Base-by-base conservation (phyloP, 352 stramenopile species). In the Phytophthora pinifolia region DNA sequence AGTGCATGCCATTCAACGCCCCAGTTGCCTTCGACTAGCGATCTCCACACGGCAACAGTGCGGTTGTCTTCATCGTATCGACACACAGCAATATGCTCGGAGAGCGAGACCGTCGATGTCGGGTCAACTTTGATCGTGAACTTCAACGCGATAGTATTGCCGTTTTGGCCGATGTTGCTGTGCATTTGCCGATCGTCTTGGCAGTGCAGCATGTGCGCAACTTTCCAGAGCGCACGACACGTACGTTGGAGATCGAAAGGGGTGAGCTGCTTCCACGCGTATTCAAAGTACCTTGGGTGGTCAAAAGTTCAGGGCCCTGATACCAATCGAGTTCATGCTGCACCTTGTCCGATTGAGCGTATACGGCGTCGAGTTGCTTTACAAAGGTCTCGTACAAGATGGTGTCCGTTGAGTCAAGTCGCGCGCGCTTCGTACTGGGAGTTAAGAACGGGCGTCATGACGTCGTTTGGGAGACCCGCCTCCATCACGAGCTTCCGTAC, bases 41-140 rank as follows among this genome's bases (percentile, higher is more conserved):
- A 62, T 15, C 57, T 69, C 72, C 72, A 86, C 12, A 77, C 65
- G 34, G 81, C 53, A 32, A 86, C 65, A 3, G 74, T 64, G 17
- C 75, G 72, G 37, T 74, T 46, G 37, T 65, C 22, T 42, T 83
- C 72, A 9, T 76, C 54, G 58, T 74, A 79, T 13, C 68, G 58
- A 6, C 73, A 65, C 22, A 74, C 49, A 31, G 83, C 59, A n/a
- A 62, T 43, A 9, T 37, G 32, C 25, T 55, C 34, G 17, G 18
- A 15, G 2, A 48, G 27, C 22, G 37, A 47, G 15, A 46, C 3
- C 2, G 32, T 34, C 6, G 20, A 36, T 0, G 5, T 6, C 9
- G 36, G 18, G 6, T 37, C 13, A n/a, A n/a, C n/a, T 17, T 37
- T 46, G 2, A 54, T 45, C 4, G 30, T 42, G 20, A 46, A 51